A percentile compares a stretch with the other conserved stretches of the same genome.
These are phyloP conservation scores for Nemania abortiva DNA, from an alignment of 2,329 filamentous ascomycete genomes.

Conservation along the genomic window DNA sequence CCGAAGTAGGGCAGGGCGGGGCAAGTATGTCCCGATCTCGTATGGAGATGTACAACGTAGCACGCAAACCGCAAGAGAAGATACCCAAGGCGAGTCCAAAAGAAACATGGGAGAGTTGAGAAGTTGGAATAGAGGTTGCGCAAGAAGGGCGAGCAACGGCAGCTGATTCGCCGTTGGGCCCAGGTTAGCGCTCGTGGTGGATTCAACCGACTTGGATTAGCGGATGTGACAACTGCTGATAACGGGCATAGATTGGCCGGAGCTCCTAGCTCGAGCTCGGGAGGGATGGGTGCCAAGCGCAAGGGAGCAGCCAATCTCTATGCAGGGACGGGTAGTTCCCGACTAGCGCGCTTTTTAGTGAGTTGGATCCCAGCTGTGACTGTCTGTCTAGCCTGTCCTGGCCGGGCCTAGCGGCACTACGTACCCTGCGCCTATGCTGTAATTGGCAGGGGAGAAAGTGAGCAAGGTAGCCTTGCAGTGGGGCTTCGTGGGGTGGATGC, in stretches of 20 bases:
- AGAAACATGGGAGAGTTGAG: slow-evolving; percentile 1
- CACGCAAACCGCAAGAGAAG: slow-evolving; percentile 32
- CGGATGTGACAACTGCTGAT: slow-evolving; percentile 46
- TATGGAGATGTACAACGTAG: slow-evolving; percentile 30
- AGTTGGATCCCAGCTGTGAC: slow-evolving; percentile 2
- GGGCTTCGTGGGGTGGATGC: slow-evolving; percentile 36
- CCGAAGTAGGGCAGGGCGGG: slow-evolving; percentile 12
- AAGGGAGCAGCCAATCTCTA: slow-evolving; percentile 48
- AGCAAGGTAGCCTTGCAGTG: slow-evolving; percentile 28
- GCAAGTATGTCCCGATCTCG: slow-evolving; percentile 26
- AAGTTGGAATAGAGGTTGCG: slow-evolving; percentile 22
- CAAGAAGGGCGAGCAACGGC: slow-evolving; percentile 25
- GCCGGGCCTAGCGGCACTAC: slow-evolving; percentile 22
- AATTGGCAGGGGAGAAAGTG: background rate
- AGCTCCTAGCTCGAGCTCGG: slow-evolving; percentile 45
- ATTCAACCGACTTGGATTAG: slow-evolving; percentile 46
- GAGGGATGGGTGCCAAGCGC: slow-evolving; percentile 39
- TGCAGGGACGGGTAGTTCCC: slow-evolving; percentile 48
- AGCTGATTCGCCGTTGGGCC: slow-evolving; percentile 44
- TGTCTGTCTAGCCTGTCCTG: slow-evolving; percentile 22
- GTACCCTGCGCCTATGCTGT: slow-evolving; percentile 2
- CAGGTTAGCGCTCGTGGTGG: slow-evolving; percentile 47
- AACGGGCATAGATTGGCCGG: slow-evolving; percentile 46
- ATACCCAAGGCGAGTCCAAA: background rate
- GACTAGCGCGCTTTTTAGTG: slow-evolving; percentile 45